Conservation (phyloP, 2,329 filamentous ascomycete genomes). For the Sphaerostilbella broomeana region DNA sequence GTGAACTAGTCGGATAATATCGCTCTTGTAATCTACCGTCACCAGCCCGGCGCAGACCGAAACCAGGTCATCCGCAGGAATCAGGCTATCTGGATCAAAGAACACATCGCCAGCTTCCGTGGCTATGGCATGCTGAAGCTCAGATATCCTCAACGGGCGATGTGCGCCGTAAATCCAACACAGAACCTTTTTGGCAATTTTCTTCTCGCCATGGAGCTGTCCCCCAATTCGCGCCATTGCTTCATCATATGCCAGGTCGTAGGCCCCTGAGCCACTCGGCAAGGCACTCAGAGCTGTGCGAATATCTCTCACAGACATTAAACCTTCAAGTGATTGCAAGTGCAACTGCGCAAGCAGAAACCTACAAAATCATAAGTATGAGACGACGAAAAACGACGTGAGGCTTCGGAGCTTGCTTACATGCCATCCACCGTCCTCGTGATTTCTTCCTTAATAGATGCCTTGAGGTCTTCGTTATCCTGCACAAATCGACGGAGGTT, state of each 20-base stretch:
- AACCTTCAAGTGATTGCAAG: not conserved
- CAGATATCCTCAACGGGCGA: not conserved
- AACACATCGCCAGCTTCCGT: not conserved
- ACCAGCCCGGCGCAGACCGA: conserved; percentile 5
- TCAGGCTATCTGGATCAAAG: not conserved
- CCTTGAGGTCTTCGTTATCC: not conserved
- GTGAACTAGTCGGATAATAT: conserved; percentile 3
- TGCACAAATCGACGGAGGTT: no score
- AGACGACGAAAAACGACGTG: not conserved
- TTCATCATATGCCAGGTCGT: no score
- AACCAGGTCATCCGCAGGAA: not conserved
- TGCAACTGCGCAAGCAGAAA: conserved; percentile 3
- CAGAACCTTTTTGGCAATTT: conserved; percentile 2
- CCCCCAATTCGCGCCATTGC: conserved; percentile 6
- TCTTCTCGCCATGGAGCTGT: not conserved
- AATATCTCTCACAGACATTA: not conserved
- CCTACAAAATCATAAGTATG: not conserved
- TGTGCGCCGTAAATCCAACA: conserved; percentile 4
- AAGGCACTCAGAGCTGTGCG: not conserved
- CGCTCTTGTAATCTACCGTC: not conserved
- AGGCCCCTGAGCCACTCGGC: no score
- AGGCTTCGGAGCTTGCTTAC: not conserved
- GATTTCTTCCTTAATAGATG: not conserved
- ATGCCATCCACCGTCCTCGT: not conserved
- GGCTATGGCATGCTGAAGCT: conserved; percentile 2